These are phyloP conservation scores for Pythium periplocum DNA, from an alignment of 352 stramenopile species.

Conservation along the genomic window DNA sequence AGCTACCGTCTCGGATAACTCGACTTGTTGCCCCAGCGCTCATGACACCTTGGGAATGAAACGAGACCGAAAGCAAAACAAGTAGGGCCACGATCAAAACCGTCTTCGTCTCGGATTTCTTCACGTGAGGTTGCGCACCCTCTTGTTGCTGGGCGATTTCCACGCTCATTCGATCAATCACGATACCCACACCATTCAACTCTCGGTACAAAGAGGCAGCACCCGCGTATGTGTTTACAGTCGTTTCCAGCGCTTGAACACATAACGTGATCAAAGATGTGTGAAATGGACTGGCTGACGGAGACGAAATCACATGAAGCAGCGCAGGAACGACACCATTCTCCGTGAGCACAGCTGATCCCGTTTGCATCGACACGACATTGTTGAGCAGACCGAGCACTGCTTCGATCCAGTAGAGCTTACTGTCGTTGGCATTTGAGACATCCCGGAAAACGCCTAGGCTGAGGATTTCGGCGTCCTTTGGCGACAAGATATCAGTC, in stretches of 20 bases:
- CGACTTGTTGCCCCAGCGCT: slow-evolving; percentile 79
- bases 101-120: slow-evolving; percentile 47
- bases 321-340: slow-evolving; percentile 79
- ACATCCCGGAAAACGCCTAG: slow-evolving; percentile 48
- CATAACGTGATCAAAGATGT: slow-evolving; percentile 71
- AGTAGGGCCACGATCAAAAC: slow-evolving; percentile 69
- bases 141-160: slow-evolving; percentile 27
- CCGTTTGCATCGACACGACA: slow-evolving; percentile 73
- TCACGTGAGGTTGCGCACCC: background rate
- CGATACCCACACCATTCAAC: slow-evolving; percentile 79
- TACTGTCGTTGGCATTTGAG: slow-evolving; percentile 32
- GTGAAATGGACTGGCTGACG: slow-evolving; percentile 52
- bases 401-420: slow-evolving; percentile 75
- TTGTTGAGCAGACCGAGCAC: slow-evolving; percentile 67
- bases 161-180: slow-evolving; percentile 68
- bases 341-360: slow-evolving; percentile 73
- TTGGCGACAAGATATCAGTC: slow-evolving; percentile 56
- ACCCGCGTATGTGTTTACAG: slow-evolving; percentile 64
- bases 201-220: slow-evolving; percentile 75
- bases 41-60: slow-evolving; percentile 86
- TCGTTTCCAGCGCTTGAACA: slow-evolving; percentile 77
- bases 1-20: slow-evolving; percentile 82
- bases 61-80: slow-evolving; percentile 76
- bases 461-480: slow-evolving; percentile 60
- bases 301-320: slow-evolving; percentile 67